A percentile compares a stretch with the other conserved stretches of the same genome.
Evolutionary conservation across 176 grass and related monocot genomes (phyloP).

Genomic region (Oryza australiensis): DNA sequence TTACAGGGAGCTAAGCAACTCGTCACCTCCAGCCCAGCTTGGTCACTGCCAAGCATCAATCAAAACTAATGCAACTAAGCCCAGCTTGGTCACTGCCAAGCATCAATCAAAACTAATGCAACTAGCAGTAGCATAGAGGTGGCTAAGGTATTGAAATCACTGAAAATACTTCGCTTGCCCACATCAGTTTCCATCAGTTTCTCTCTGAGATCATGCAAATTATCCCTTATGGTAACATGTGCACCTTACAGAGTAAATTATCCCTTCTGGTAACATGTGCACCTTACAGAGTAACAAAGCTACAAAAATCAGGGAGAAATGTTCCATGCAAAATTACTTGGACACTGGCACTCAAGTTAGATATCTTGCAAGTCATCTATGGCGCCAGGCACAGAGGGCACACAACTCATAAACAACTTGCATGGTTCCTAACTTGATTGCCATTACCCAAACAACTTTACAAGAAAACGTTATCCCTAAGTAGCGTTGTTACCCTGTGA

Average conservation of each 20-base stretch:
- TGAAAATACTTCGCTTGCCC: background rate
- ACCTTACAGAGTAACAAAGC: background rate
- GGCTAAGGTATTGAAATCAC: background rate
- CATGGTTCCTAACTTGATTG: slow-evolving; percentile 10
- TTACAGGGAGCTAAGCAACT: background rate
- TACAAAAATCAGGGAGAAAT: background rate
- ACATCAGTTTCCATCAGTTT: background rate
- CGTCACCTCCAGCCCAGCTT: background rate
- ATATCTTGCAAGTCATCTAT: slow-evolving; percentile 18
- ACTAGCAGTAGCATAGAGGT: background rate
- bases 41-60: background rate
- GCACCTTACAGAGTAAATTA: background rate
- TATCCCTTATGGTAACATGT: background rate
- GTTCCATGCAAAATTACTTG: slow-evolving; percentile 13
- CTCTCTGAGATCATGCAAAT: background rate
- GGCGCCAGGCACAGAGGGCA: too few relatives aligned
- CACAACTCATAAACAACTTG: background rate
- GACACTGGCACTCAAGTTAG: background rate
- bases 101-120: background rate
- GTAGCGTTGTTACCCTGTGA: slow-evolving; percentile 6
- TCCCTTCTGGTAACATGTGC: background rate
- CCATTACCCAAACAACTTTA: background rate
- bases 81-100: background rate
- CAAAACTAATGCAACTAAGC: background rate
- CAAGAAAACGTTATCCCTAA: background rate